phyloP scores from a whole-genome alignment of 1,284 basidiomycete genomes.

The Naganishia liquefaciens region DNA sequence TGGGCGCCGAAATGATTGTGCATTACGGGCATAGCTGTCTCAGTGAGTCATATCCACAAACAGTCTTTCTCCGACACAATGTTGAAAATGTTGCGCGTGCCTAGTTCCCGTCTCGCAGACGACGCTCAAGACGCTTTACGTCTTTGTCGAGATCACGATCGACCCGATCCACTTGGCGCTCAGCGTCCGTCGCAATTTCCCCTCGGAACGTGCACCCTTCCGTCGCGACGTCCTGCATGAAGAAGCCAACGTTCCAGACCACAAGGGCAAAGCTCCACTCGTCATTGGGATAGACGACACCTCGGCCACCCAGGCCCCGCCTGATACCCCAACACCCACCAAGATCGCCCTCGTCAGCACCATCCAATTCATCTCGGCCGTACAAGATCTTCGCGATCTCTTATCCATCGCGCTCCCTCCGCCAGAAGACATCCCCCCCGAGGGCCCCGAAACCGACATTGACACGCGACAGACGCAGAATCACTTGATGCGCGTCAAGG shows the following conservation, averaged over 20 bases:
- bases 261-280: constrained; percentile 40
- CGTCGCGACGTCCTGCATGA: constrained; percentile 42
- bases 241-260: neutral
- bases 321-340: constrained; percentile 40
- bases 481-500: constrained; percentile 25
- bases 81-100: neutral
- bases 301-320: neutral
- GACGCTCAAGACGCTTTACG: constrained; percentile 90
- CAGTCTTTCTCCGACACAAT: too few species aligned
- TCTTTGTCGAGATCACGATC: constrained; percentile 97
- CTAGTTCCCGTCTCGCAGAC: constrained; percentile 93
- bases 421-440: constrained; percentile 33
- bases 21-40: constrained; percentile 99
- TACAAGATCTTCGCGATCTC: constrained; percentile 81
- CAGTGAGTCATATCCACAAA: constrained; percentile 59
- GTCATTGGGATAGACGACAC: constrained; percentile 44
- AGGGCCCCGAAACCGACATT: neutral
- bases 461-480: constrained; percentile 7
- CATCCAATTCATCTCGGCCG: constrained; percentile 89
- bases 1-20: constrained; percentile 97
- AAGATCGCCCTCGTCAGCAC: constrained; percentile 85
- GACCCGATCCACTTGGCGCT: constrained; percentile 79
- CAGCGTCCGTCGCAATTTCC: constrained; percentile 88
- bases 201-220: constrained; percentile 57
- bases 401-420: constrained; percentile 55